Evolutionary conservation across 495 filamentous ascomycete species (phyloP), one percentile per base, ranked within the genome.

Genomic region (Xanthoparmelia taractica): DNA sequence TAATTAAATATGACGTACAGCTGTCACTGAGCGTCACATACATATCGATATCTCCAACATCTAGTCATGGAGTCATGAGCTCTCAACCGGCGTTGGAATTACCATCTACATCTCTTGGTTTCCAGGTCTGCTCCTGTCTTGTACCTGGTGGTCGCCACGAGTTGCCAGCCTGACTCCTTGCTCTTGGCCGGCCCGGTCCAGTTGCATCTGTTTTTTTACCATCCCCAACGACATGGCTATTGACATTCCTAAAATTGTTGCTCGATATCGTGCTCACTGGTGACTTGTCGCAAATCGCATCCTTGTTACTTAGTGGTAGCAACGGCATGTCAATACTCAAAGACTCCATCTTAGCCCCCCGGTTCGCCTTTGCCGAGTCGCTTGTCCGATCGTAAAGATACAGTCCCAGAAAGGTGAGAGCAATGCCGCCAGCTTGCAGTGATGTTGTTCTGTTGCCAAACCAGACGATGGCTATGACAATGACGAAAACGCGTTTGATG

Each of bases 401-500:
- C 12, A 99, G 80, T 0, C 94, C 94, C 48, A 96, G 65, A 71
- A 97, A 97, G 0, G 94, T 97, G 54, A 97, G 83, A 27, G 71
- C 80, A 69, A 99, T 96, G 29, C 94, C 94, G 55, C 87, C 76
- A 12, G 83, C 91, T 74, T 99, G 94, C 43, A 94, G 71, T 11
- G 77, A 76, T 13, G 91, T 96, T 7, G 93, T 96, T 20, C 84
- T 80, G 70, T 85, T 96, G 58, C 92, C 89, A 77, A 97, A 99
- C 93, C 93, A 97, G 61, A 97, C 74, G 66, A 99, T 94, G 8
- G 94, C 91, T 67, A 94, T 89, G 58, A 91, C 82, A 70, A 99
- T 96, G 66, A 99, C 94, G 71, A 96, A 97, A 11, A 99, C 94
- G 34, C 94, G 87, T 74, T 99, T 99, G 66, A 97, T 92, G 56